Percentiles rank a stretch among this genome's conserved stretches.
Conservation (phyloP, 495 filamentous ascomycete species). For the Podospora anserina region DNA sequence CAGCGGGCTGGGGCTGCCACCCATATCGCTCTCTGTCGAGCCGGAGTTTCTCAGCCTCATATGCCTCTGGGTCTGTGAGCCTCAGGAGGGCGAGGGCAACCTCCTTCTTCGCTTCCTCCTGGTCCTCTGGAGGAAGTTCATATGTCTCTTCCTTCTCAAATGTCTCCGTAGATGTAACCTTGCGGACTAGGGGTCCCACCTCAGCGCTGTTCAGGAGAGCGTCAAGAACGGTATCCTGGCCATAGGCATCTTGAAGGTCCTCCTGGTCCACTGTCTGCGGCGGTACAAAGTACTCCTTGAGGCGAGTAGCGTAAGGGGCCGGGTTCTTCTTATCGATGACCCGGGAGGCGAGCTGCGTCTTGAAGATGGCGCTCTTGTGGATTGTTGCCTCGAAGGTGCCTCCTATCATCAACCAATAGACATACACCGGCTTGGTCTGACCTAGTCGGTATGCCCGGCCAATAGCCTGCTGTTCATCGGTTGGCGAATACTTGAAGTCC, state of each 20-base stretch:
- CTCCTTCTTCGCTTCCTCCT: constrained; percentile 28
- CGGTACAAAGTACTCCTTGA: constrained; percentile 54
- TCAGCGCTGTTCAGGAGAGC: constrained; percentile 48
- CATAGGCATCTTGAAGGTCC: constrained; percentile 50
- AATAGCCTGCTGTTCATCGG: constrained; percentile 82
- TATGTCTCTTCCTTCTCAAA: constrained; percentile 46
- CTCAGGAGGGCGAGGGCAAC: constrained; percentile 30
- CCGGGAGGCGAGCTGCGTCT: constrained; percentile 70
- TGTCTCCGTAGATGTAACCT: constrained; percentile 41
- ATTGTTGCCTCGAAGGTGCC: constrained; percentile 76
- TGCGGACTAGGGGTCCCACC: constrained; percentile 27
- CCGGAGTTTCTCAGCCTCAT: constrained; percentile 15
- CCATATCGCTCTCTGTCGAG: not conserved
- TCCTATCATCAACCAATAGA: constrained; percentile 78
- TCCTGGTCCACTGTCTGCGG: constrained; percentile 52
- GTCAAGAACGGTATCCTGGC: constrained; percentile 71
- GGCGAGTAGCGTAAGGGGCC: constrained; percentile 51
- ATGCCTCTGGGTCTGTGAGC: constrained; percentile 28
- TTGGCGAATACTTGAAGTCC: constrained; percentile 78
- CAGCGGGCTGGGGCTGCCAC: not conserved
- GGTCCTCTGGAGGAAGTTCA: constrained; percentile 39
- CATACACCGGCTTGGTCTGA: constrained; percentile 76
- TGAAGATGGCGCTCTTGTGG: constrained; percentile 71
- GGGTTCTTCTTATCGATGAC: constrained; percentile 83
- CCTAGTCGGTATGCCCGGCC: constrained; percentile 85